phyloP scores from a whole-genome alignment of 768 basidiomycete genomes.

The Lyophyllum decastes region DNA sequence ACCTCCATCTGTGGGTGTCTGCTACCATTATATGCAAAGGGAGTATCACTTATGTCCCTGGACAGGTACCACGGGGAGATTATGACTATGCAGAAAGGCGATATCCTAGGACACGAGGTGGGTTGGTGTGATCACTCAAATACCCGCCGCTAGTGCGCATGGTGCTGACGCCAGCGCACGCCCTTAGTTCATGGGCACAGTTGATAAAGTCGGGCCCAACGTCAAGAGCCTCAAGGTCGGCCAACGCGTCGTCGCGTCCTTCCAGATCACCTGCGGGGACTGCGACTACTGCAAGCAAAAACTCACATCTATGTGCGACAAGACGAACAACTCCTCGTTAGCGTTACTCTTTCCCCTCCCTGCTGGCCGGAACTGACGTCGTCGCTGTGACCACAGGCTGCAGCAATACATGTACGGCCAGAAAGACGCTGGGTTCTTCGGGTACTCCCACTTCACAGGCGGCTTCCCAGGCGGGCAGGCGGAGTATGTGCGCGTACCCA shows the following conservation, averaged over 20 bases:
- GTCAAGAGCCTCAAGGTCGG: constrained; percentile 63
- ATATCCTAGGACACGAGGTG: constrained; percentile 76
- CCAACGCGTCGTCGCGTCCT: constrained; percentile 76
- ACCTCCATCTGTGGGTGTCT: constrained; percentile 50
- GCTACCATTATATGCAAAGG: neutral
- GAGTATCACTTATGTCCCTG: neutral
- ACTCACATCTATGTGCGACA: constrained; percentile 71
- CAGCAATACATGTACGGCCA: constrained; percentile 65
- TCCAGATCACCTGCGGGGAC: constrained; percentile 76
- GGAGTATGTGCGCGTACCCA: constrained; percentile 72
- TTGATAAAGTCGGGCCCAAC: constrained; percentile 64
- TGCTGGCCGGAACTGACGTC: neutral
- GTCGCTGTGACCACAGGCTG: constrained; percentile 30
- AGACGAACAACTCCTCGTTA: constrained; percentile 66
- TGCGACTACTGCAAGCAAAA: constrained; percentile 76
- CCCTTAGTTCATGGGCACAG: constrained; percentile 61
- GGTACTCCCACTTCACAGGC: constrained; percentile 71
- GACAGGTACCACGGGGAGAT: constrained; percentile 65
- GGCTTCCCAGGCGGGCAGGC: constrained; percentile 78
- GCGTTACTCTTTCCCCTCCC: constrained; percentile 19
- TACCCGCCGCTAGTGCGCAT: too few relatives aligned
- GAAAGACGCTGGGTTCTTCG: constrained; percentile 71
- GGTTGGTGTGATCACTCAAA: too few relatives aligned
- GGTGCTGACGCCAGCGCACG: neutral
- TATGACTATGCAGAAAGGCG: constrained; percentile 65